Conservation (phyloP, 1,284 basidiomycete species). For the Ceratobasidium sp. region DNA sequence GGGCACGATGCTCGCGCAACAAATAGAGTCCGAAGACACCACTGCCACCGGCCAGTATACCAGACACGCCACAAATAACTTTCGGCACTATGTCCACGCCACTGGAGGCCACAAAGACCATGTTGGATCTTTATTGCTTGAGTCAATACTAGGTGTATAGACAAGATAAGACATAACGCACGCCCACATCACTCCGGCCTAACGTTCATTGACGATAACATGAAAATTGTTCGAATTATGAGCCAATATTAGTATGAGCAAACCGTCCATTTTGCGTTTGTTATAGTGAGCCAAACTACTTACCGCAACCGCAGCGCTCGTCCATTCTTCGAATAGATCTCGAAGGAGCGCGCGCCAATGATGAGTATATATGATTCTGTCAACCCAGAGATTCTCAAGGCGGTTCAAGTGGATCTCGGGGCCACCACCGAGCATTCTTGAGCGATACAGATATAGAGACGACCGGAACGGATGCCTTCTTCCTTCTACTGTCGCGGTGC, state of each 20-base stretch:
- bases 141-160: neutral
- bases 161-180: neutral
- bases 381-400: slow-evolving; percentile 34
- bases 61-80: slow-evolving; percentile 21
- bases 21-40: slow-evolving; percentile 22
- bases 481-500: slow-evolving; percentile 35
- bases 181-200: slow-evolving; percentile 39
- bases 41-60: slow-evolving; percentile 5
- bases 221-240: too few relatives aligned
- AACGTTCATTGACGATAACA: neutral
- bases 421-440: slow-evolving; percentile 21
- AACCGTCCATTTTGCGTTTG: neutral
- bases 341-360: slow-evolving; percentile 32
- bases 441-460: neutral
- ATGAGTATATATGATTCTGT: slow-evolving; percentile 36
- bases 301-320: slow-evolving; percentile 20
- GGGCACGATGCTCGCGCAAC: slow-evolving; percentile 22
- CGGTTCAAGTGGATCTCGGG: slow-evolving; percentile 36
- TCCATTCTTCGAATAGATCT: slow-evolving; percentile 32
- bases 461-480: slow-evolving; percentile 18
- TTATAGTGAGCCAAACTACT: neutral
- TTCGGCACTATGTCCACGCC: slow-evolving; percentile 9
- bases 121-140: slow-evolving; percentile 19
- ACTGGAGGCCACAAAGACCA: slow-evolving; percentile 18
- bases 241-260: too few relatives aligned